Evolutionary conservation across 768 basidiomycete species (phyloP), one percentile per base, ranked within the genome.

Genomic region (Leucocoprinus sp.): DNA sequence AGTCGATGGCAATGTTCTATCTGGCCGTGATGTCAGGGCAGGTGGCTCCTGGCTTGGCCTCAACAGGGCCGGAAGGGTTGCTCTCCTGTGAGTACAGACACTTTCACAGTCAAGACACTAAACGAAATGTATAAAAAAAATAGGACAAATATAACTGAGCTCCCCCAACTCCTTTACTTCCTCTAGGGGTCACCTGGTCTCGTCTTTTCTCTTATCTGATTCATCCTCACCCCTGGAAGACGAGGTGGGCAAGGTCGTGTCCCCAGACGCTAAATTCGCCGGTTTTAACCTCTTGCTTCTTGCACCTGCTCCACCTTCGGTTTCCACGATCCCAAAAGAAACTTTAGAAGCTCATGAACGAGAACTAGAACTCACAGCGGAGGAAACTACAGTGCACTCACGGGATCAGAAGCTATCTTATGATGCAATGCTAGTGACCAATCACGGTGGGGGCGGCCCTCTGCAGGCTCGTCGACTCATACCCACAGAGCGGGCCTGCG

Each of bases 41-140:
- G 86, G 86, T 31, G 89, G 89, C 35, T 84, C 87, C 27, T 92
- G 89, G 89, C 72, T 88, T 55, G 89, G 89, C 9, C 62, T 89
- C 46, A 78, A 61, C 57, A 72, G 74, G 49, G 51, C 71, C 49
- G 89, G 89, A 18, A 74, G 73, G 52, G 63, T 88, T 44, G 85
- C 84, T 9, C 58, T 91, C 42, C 57, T 90, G 88, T 89, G 61
- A 63, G 87, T 37, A 42, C n/a, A 12, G 6, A 6, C 27, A 12
- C 28, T 9, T 37, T 24, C 26, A 14, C 15, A 31, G 4, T 4
- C 5, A 31, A 8, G 31, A 8, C 31, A 31, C n/a, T 37, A 34
- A 39, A 51, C 47, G 48, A 43, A n/a, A 49, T 51, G 31, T 43
- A 24, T 44, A 40, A 55, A 49, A 59, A 40, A 55, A 49, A 59